A percentile compares a stretch with the other conserved stretches of the same genome.
Conservation (phyloP, 2,329 filamentous ascomycete genomes). For the Fusarium sp. region DNA sequence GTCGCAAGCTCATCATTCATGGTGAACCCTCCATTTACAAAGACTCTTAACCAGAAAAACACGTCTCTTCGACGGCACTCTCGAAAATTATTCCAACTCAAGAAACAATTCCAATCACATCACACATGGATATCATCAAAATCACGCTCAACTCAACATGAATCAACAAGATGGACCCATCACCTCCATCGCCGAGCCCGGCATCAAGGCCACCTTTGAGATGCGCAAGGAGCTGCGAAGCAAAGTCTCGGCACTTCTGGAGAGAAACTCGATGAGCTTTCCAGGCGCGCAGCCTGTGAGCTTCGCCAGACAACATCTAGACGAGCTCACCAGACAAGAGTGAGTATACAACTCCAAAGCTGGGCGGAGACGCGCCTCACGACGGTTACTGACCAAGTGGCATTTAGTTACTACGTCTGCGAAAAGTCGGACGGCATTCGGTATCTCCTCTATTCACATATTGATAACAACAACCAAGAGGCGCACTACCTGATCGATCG, state of each 20-base stretch:
- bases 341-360: constrained; percentile 49
- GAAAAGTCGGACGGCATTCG: constrained; percentile 98
- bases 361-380: neutral
- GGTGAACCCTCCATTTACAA: neutral
- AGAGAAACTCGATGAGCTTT: constrained; percentile 72
- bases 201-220: constrained; percentile 68
- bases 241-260: constrained; percentile 74
- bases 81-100: neutral
- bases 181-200: constrained; percentile 65
- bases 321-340: constrained; percentile 83
- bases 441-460: constrained; percentile 89
- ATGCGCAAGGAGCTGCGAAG: constrained; percentile 66
- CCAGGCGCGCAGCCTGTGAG: constrained; percentile 95
- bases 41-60: neutral
- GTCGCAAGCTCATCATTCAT: constrained; percentile 19
- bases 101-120: neutral
- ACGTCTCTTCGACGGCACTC: neutral
- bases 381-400: constrained; percentile 9
- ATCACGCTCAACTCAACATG: constrained; percentile 37
- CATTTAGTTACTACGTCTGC: constrained; percentile 84
- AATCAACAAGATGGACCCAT: constrained; percentile 50
- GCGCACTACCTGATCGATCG: constrained; percentile 94
- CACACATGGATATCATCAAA: neutral
- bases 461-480: constrained; percentile 67
- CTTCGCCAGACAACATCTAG: constrained; percentile 80